Percentiles rank a stretch among this genome's conserved stretches.
phyloP scores from a whole-genome alignment of 1,139 yeast species.

The Petasospora rhodanensis region DNA sequence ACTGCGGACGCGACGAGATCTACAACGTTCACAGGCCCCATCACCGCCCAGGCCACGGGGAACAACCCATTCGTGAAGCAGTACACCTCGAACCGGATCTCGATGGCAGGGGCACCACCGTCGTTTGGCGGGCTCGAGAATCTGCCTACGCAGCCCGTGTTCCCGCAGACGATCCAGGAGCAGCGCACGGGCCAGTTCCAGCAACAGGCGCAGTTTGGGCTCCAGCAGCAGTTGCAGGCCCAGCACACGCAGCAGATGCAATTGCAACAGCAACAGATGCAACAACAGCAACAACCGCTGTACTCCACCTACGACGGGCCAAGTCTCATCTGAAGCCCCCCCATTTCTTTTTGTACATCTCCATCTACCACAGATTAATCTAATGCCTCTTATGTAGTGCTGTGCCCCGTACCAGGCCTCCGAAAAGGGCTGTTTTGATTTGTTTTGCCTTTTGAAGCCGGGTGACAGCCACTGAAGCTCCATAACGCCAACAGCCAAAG shows the following conservation, averaged over 20 bases:
- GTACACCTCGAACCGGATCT: slow-evolving; percentile 21
- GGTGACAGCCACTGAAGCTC: too few relatives aligned
- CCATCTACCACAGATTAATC: too few relatives aligned
- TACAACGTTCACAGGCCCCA: slow-evolving; percentile 13
- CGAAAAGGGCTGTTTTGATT: too few relatives aligned
- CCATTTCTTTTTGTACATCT: too few relatives aligned
- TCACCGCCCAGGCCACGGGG: slow-evolving; percentile 22
- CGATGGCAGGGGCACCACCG: slow-evolving; percentile 39
- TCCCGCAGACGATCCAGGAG: slow-evolving; percentile 52
- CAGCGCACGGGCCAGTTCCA: slow-evolving; percentile 28
- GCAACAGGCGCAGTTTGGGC: slow-evolving; percentile 25
- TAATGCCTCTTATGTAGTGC: too few relatives aligned
- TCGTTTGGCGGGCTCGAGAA: slow-evolving; percentile 69
- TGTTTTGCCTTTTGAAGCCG: too few relatives aligned
- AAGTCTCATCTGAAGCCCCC: slow-evolving; percentile 22
- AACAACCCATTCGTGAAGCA: slow-evolving; percentile 30
- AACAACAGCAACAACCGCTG: slow-evolving; percentile 6
- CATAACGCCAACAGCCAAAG: neutral
- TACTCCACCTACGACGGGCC: slow-evolving; percentile 22
- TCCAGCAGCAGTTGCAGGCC: slow-evolving; percentile 17
- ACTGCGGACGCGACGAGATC: slow-evolving; percentile 1
- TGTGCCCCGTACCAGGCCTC: too few relatives aligned
- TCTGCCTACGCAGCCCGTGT: slow-evolving; percentile 58
- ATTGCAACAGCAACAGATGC: slow-evolving; percentile 23
- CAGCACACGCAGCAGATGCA: slow-evolving; percentile 17